A percentile compares a stretch with the other conserved stretches of the same genome.
Evolutionary conservation across 2,329 filamentous ascomycete genomes (phyloP).

Genomic region (Torrubiella hemipterigena): DNA sequence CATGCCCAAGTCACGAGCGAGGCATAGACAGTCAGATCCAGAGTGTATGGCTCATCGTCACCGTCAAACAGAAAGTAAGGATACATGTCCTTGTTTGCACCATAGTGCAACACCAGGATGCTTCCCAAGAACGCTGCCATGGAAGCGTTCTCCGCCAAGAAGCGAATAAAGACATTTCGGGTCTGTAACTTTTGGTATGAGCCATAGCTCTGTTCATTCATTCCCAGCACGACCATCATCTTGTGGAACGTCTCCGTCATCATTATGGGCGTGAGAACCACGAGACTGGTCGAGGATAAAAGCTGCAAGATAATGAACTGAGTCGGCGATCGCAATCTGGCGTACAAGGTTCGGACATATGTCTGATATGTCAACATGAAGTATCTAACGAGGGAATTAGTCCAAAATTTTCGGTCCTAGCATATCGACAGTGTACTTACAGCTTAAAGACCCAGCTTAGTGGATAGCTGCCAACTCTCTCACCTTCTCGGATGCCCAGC

Average conservation of each 20-base stretch:
- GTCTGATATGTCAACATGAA: slow-evolving; percentile 61
- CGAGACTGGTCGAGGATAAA: slow-evolving; percentile 49
- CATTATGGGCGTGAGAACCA: slow-evolving; percentile 50
- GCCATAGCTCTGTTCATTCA: slow-evolving; percentile 48
- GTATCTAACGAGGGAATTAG: slow-evolving; percentile 29
- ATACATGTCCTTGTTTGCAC: slow-evolving; percentile 55
- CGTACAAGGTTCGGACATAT: slow-evolving; percentile 57
- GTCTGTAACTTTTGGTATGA: slow-evolving; percentile 56
- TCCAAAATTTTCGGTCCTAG: background rate
- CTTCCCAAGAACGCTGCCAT: slow-evolving; percentile 58
- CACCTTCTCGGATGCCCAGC: slow-evolving; percentile 51
- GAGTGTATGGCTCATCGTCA: slow-evolving; percentile 40
- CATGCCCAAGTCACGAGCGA: slow-evolving; percentile 55
- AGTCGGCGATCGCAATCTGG: slow-evolving; percentile 50
- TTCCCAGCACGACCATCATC: slow-evolving; percentile 35
- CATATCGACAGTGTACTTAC: slow-evolving; percentile 28
- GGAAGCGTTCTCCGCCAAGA: slow-evolving; percentile 53
- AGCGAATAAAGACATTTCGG: slow-evolving; percentile 56
- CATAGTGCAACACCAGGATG: slow-evolving; percentile 54
- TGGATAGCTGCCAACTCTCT: slow-evolving; percentile 58
- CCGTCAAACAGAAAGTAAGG: slow-evolving; percentile 56
- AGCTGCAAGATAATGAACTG: slow-evolving; percentile 56
- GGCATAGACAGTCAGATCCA: slow-evolving; percentile 50
- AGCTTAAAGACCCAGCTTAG: slow-evolving; percentile 60
- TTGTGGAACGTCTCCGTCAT: slow-evolving; percentile 50